Evolutionary conservation across 129 eudicot species (phyloP).

Genomic region (Apium graveolens): DNA sequence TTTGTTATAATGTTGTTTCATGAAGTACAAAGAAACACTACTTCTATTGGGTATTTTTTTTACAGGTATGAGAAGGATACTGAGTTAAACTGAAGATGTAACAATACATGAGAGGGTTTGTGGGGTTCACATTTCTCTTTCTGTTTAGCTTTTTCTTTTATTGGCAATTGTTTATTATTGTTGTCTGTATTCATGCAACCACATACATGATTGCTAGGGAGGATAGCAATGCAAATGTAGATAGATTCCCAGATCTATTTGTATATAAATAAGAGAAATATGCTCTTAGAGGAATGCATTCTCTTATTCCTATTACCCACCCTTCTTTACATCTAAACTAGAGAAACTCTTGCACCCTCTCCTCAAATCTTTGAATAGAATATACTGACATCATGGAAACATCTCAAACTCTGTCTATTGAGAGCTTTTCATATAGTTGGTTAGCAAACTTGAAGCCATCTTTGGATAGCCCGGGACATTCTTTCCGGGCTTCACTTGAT

Average conservation of each 20-base stretch:
- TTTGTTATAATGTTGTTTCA: not conserved
- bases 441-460: constrained; percentile 42
- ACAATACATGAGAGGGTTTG: constrained; percentile 32
- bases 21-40: constrained; percentile 9
- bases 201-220: constrained; percentile 22
- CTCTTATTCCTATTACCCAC: not conserved
- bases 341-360: constrained; percentile 11
- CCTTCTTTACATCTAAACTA: not conserved
- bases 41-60: constrained; percentile 4
- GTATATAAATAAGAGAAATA: constrained; percentile 1
- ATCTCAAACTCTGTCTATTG: constrained; percentile 54
- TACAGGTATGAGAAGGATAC: constrained; percentile 4
- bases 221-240: constrained; percentile 15
- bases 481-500: constrained; percentile 50
- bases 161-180: constrained; percentile 32
- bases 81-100: constrained; percentile 28
- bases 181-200: constrained; percentile 39
- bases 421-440: constrained; percentile 85
- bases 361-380: constrained; percentile 1
- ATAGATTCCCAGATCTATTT: constrained; percentile 2
- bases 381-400: constrained; percentile 34
- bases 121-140: constrained; percentile 51
- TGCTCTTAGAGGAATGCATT: constrained; percentile 3
- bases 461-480: constrained; percentile 30
- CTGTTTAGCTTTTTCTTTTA: constrained; percentile 23